Conservation (phyloP, 2,329 filamentous ascomycete genomes). For the Xylariaceae sp. region DNA sequence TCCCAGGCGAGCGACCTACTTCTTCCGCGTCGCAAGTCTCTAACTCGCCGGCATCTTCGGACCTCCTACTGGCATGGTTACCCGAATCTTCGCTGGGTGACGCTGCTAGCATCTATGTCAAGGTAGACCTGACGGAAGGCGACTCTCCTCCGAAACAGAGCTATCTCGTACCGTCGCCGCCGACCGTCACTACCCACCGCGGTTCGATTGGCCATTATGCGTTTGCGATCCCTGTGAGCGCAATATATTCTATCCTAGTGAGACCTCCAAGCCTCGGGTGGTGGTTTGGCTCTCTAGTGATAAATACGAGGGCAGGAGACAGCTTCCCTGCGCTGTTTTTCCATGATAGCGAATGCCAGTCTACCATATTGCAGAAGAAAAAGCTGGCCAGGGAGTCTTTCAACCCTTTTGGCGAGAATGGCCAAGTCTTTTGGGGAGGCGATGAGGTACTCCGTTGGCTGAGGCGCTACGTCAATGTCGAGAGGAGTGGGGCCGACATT, state of each 20-base stretch:
- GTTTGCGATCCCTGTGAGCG: slow-evolving; percentile 84
- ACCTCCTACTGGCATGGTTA: slow-evolving; percentile 86
- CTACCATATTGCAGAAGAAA: slow-evolving; percentile 91
- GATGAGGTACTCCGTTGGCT: slow-evolving; percentile 93
- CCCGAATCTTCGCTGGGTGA: slow-evolving; percentile 86
- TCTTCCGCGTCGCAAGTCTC: slow-evolving; percentile 41
- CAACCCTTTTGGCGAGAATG: slow-evolving; percentile 80
- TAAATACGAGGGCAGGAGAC: slow-evolving; percentile 86
- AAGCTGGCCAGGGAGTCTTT: slow-evolving; percentile 78
- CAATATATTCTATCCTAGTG: slow-evolving; percentile 86
- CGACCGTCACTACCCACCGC: slow-evolving; percentile 73
- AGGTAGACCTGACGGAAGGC: slow-evolving; percentile 82
- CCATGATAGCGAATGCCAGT: slow-evolving; percentile 94
- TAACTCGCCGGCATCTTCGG: slow-evolving; percentile 53
- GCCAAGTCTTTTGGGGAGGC: slow-evolving; percentile 94
- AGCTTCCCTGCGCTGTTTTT: slow-evolving; percentile 96
- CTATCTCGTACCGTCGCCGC: slow-evolving; percentile 86
- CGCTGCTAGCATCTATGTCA: slow-evolving; percentile 84
- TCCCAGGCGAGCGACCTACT: slow-evolving; percentile 39
- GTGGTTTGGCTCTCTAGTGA: slow-evolving; percentile 96
- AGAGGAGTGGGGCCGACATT: slow-evolving; percentile 79
- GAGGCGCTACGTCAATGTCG: slow-evolving; percentile 74
- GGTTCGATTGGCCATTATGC: slow-evolving; percentile 74
- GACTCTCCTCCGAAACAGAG: slow-evolving; percentile 79
- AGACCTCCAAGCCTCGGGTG: slow-evolving; percentile 90